These are phyloP conservation scores for Prunus dulcis DNA, from an alignment of 306 rosid genomes.

Conservation along the genomic window DNA sequence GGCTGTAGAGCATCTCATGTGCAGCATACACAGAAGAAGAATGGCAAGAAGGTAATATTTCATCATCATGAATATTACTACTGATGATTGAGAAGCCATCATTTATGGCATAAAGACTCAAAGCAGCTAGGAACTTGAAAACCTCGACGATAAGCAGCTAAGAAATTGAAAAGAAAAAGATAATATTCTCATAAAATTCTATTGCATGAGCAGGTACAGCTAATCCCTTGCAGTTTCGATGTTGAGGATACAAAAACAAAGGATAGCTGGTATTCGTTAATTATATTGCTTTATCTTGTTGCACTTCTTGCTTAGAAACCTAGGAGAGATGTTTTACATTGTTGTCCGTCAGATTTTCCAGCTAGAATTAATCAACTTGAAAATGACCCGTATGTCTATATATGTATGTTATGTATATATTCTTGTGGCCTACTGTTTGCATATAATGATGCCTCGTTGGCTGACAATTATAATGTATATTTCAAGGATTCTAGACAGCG, in stretches of 20 bases:
- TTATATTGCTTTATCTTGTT: background rate
- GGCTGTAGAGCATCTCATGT: conserved; percentile 17
- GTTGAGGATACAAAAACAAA: background rate
- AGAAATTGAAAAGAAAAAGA: background rate
- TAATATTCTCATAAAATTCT: background rate
- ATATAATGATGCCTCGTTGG: background rate
- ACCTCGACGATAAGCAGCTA: background rate
- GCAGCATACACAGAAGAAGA: background rate
- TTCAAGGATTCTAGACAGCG: background rate
- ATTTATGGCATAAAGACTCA: background rate
- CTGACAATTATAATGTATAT: background rate
- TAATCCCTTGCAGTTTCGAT: background rate
- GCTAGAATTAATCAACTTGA: background rate
- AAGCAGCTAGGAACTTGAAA: background rate
- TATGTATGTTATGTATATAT: too few relatives aligned
- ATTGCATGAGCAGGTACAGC: background rate
- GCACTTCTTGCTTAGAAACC: background rate
- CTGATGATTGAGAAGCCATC: background rate
- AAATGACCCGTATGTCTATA: background rate
- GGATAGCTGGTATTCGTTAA: background rate
- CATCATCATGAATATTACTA: background rate
- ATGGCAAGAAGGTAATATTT: background rate
- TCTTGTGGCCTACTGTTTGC: background rate
- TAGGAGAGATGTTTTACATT: background rate
- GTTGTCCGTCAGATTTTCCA: background rate